Base-by-base conservation (phyloP, 805 yeast genomes). In the Candida broadrunensis region DNA sequence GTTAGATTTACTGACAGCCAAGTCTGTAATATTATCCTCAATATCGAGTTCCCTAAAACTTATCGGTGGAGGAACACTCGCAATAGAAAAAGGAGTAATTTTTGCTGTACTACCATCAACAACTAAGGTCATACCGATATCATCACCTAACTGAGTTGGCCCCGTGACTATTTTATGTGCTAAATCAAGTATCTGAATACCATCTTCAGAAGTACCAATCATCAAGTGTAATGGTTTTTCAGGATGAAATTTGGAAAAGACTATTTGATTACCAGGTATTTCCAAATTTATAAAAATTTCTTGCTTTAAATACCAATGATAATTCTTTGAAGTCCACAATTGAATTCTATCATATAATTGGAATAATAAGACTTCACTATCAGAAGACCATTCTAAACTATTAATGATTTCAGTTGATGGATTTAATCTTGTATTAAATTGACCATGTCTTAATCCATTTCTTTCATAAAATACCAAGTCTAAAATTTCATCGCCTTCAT, bases 11-110 rank as follows among this genome's bases (percentile, higher is more conserved):
- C 83, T 77, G 4, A 81, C 77, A 0, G 95, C 85, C 33, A 78
- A 76, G 52, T 85, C 88, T 16, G 72, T 58, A 6, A 88, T 79
- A 42, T 78, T 78, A 1, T 66, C 70, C 1, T 43, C 47, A 11
- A 80, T 65, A 8, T 73, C 77, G 37, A 88, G 61, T 36, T 81
- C 86, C 43, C 95, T 74, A 55, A 75, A 83, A 18, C 87, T 75
- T 56, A 88, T 80, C 33, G 99, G 99, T 1, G 99, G 99, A 3
- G 99, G 99, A 9, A 88, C 91, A 56, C 83, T 88, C 2, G 96
- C 96, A 23, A 82, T 57, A 1, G 85, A 74, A 27, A 93, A 70
- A 0, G 98, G 97, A 0, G 99, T 91, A 17, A 89, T 64, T 49
- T 80, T 78, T 12, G 83, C 77, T 11, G 74, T 71, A 1, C 60